phyloP scores from a whole-genome alignment of 2,329 filamentous ascomycete genomes.

The Aspergillus neoniger region DNA sequence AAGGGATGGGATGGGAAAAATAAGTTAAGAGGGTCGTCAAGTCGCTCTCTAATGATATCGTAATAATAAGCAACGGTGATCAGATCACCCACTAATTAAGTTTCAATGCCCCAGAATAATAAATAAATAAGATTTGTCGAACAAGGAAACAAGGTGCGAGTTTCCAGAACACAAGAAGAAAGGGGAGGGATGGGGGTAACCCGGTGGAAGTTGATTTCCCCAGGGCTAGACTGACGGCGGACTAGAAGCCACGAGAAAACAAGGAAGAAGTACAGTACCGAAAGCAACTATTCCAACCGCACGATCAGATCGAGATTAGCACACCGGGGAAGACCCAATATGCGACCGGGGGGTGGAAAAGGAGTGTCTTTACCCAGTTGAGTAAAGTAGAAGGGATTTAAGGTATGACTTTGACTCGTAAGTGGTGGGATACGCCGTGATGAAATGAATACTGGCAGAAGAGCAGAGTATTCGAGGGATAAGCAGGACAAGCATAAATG shows the following conservation, averaged over 20 bases:
- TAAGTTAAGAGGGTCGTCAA: background rate
- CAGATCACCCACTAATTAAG: background rate
- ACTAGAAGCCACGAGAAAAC: background rate
- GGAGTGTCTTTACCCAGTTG: too few relatives aligned
- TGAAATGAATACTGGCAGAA: background rate
- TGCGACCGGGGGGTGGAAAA: too few relatives aligned
- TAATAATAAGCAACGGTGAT: background rate
- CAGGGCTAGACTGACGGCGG: too few relatives aligned
- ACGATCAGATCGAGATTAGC: too few relatives aligned
- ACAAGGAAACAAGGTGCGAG: too few relatives aligned
- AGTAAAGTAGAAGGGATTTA: too few relatives aligned
- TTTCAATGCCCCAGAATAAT: background rate
- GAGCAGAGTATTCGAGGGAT: background rate
- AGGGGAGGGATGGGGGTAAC: too few relatives aligned
- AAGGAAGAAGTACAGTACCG: background rate
- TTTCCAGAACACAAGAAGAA: too few relatives aligned
- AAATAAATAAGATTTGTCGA: background rate
- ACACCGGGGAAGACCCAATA: too few relatives aligned
- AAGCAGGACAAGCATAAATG: background rate
- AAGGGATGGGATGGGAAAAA: background rate
- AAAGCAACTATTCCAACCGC: too few relatives aligned
- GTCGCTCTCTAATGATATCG: background rate
- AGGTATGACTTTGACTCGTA: too few relatives aligned
- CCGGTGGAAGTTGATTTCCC: too few relatives aligned
- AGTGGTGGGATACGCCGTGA: background rate